Percentiles rank a stretch among this genome's conserved stretches.
phyloP scores from a whole-genome alignment of 176 grass and related monocot genomes.

The Otatea glauca region DNA sequence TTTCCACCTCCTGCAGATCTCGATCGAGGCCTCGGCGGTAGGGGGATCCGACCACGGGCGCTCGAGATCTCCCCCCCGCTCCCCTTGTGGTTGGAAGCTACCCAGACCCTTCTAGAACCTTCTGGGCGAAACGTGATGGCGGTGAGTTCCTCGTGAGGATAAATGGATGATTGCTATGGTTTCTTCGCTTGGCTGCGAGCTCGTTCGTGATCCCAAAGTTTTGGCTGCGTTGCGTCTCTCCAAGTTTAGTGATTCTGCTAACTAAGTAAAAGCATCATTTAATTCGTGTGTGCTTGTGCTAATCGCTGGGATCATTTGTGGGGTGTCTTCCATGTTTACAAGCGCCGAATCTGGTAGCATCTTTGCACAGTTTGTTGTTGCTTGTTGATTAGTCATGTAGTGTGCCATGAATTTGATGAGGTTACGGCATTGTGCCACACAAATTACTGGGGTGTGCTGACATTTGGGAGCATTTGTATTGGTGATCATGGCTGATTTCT shows the following conservation, averaged over 20 bases:
- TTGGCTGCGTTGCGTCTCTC: background rate
- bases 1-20: constrained; percentile 11
- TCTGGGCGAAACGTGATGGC: background rate
- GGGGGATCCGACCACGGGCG: background rate
- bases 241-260: background rate
- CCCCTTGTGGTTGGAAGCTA: background rate
- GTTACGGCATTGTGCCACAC: no score
- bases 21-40: background rate
- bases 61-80: background rate
- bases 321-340: background rate
- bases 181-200: constrained; percentile 19
- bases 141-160: constrained; percentile 13
- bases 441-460: no score
- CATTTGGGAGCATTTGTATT: background rate
- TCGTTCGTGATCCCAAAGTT: constrained; percentile 10
- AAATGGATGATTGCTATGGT: background rate
- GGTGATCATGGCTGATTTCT: background rate
- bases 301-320: background rate
- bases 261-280: background rate
- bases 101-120: background rate
- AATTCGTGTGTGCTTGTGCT: background rate
- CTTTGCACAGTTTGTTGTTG: background rate
- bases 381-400: background rate
- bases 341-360: no score
- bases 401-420: background rate